Percentiles rank a stretch among this genome's conserved stretches.
Conservation (phyloP, 1,139 yeast genomes). For the Kazachstania sp. region DNA sequence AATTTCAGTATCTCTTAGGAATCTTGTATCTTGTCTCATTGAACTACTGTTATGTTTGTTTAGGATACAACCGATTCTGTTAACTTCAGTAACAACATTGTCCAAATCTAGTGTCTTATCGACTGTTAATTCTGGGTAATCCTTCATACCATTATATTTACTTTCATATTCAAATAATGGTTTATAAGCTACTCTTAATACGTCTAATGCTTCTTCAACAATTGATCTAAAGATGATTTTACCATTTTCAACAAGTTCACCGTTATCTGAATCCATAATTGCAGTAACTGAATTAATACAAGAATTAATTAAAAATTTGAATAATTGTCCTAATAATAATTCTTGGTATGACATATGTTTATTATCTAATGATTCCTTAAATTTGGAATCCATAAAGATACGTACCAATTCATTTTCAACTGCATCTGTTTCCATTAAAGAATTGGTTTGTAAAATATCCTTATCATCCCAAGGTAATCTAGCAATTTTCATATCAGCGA, state of each 20-base stretch:
- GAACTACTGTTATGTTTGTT: constrained; percentile 61
- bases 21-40: constrained; percentile 74
- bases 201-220: constrained; percentile 41
- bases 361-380: constrained; percentile 35
- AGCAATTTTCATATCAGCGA: constrained; percentile 51
- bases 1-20: constrained; percentile 60
- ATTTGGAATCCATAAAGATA: constrained; percentile 23
- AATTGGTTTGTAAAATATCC: constrained; percentile 19
- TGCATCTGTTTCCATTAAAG: constrained; percentile 12
- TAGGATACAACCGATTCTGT: constrained; percentile 40
- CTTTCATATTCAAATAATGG: constrained; percentile 26
- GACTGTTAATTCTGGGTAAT: constrained; percentile 20
- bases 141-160: constrained; percentile 27
- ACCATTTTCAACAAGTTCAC: constrained; percentile 46
- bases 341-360: constrained; percentile 43
- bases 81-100: constrained; percentile 38
- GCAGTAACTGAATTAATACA: constrained; percentile 82
- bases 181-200: constrained; percentile 30
- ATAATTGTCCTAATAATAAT: constrained; percentile 55
- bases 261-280: constrained; percentile 64
- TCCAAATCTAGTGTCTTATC: constrained; percentile 35
- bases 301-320: constrained; percentile 68
- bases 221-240: constrained; percentile 39
- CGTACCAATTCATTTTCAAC: constrained; percentile 20
- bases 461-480: constrained; percentile 32